Evolutionary conservation across 1,284 basidiomycete species (phyloP).

Genomic region (Cryptococcus depauperatus): DNA sequence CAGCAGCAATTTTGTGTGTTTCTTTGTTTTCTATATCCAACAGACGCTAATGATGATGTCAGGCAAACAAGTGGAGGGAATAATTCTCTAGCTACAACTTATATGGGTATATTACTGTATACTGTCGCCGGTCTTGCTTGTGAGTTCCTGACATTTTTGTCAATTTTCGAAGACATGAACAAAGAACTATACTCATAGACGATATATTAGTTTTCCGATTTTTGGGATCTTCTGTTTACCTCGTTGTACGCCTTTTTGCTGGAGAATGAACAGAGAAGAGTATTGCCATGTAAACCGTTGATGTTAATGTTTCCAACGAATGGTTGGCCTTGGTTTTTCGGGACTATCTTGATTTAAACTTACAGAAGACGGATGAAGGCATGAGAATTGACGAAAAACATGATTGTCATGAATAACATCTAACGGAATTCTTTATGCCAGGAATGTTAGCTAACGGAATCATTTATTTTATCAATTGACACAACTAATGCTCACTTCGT

Average conservation of each 20-base stretch:
- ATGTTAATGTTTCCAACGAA: too few species aligned
- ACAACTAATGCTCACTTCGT: too few species aligned
- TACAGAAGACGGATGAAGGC: too few species aligned
- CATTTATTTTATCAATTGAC: too few species aligned
- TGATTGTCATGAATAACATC: too few species aligned
- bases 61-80: conserved; percentile 31
- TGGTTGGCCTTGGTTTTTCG: too few species aligned
- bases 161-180: background rate
- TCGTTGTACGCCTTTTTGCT: conserved; percentile 70
- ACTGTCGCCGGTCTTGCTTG: conserved; percentile 78
- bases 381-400: too few species aligned
- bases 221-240: conserved; percentile 65
- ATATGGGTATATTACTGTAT: conserved; percentile 43
- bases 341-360: too few species aligned
- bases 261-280: conserved; percentile 75
- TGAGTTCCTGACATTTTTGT: too few species aligned
- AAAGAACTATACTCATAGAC: background rate
- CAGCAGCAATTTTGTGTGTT: conserved; percentile 60
- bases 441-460: too few species aligned
- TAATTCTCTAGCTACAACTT: conserved; percentile 35
- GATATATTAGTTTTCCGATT: conserved; percentile 62
- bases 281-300: background rate
- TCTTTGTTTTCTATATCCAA: background rate
- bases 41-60: background rate
- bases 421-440: too few species aligned